A percentile compares a stretch with the other conserved stretches of the same genome.
These are phyloP conservation scores for Nakazawaea wyomingensis DNA, from an alignment of 805 yeast genomes.

Conservation along the genomic window DNA sequence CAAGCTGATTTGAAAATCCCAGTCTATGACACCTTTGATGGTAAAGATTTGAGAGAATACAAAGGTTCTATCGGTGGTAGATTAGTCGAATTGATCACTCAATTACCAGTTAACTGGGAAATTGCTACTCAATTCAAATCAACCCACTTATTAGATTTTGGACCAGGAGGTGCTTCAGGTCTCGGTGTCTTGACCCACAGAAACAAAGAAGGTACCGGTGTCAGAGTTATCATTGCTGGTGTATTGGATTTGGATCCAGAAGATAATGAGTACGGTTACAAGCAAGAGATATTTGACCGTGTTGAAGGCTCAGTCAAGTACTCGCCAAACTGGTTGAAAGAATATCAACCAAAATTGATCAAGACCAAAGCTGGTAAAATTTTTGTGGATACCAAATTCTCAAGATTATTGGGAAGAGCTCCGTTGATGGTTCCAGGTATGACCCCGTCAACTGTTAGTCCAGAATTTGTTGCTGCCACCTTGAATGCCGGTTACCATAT, in stretches of 20 bases:
- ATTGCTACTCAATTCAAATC: constrained; percentile 72
- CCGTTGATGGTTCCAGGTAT: constrained; percentile 98
- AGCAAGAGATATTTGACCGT: constrained; percentile 87
- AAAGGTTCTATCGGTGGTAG: constrained; percentile 57
- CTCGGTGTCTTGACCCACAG: constrained; percentile 93
- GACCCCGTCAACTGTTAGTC: constrained; percentile 97
- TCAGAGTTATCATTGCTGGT: constrained; percentile 91
- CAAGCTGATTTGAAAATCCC: constrained; percentile 66
- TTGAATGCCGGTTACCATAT: constrained; percentile 95
- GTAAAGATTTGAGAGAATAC: constrained; percentile 63
- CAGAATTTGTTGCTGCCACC: constrained; percentile 91
- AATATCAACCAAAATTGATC: constrained; percentile 80
- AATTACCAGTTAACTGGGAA: constrained; percentile 94
- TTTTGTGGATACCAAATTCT: constrained; percentile 90
- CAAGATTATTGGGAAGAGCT: constrained; percentile 86
- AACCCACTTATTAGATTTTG: constrained; percentile 92
- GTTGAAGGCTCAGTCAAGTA: constrained; percentile 60
- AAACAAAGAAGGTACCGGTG: constrained; percentile 98
- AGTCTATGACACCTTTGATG: constrained; percentile 85
- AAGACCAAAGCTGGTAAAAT: constrained; percentile 70
- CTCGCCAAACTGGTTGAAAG: constrained; percentile 88
- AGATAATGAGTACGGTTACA: constrained; percentile 89
- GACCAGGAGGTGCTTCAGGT: constrained; percentile 98
- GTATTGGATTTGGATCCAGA: constrained; percentile 62
- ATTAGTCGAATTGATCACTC: constrained; percentile 77